Evolutionary conservation across 2,329 filamentous ascomycete species (phyloP).

Genomic region (Colletotrichum sp.): DNA sequence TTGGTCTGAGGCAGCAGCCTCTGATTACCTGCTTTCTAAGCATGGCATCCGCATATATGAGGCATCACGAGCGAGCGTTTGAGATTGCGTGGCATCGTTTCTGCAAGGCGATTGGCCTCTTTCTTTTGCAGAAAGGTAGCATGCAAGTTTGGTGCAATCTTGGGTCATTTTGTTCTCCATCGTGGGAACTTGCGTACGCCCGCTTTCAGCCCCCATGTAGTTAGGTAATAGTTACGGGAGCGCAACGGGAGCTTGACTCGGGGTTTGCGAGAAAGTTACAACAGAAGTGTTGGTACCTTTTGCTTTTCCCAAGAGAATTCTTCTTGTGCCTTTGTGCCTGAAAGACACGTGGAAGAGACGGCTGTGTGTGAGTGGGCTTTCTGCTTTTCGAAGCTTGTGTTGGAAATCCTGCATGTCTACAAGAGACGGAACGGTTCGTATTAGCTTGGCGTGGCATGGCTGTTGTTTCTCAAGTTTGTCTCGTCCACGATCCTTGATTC

Average conservation of each 20-base stretch:
- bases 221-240: constrained; percentile 4
- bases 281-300: background rate
- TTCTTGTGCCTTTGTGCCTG: too few species aligned
- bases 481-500: background rate
- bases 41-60: background rate
- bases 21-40: background rate
- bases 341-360: background rate
- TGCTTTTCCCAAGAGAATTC: too few species aligned
- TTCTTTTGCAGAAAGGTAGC: background rate
- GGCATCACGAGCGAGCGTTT: background rate
- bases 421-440: background rate
- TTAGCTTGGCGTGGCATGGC: background rate
- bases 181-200: background rate
- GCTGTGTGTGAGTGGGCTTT: background rate
- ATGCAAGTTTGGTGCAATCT: background rate
- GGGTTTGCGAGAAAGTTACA: background rate
- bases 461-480: background rate
- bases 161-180: background rate
- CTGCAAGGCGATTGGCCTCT: background rate
- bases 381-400: background rate
- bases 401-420: background rate
- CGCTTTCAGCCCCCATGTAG: background rate
- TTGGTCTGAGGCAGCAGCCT: background rate
- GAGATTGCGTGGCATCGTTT: background rate
- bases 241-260: background rate